Percentiles rank a stretch among this genome's conserved stretches.
Conservation (phyloP, 148 eudicot species). For the Nepenthes gracilis region DNA sequence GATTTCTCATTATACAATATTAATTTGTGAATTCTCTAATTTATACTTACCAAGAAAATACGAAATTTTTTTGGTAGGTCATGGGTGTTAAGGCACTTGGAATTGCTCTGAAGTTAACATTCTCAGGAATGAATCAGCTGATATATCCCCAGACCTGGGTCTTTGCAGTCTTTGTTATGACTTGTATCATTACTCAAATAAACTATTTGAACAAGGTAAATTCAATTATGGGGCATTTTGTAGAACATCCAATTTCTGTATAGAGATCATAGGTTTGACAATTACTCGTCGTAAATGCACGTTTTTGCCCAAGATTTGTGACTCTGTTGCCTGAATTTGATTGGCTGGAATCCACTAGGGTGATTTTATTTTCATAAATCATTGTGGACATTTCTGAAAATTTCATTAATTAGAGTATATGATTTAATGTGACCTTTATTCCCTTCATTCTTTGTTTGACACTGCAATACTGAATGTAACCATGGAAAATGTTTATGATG, state of each 20-base stretch:
- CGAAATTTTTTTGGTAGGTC: conserved; percentile 28
- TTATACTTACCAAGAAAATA: not conserved
- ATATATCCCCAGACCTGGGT: conserved; percentile 72
- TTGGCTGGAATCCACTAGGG: no score
- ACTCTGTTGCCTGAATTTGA: no score
- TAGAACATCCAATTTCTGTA: not conserved
- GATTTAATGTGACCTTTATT: no score
- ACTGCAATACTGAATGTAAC: no score
- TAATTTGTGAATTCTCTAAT: not conserved
- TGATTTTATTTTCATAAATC: no score
- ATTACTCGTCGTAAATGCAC: no score
- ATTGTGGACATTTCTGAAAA: no score
- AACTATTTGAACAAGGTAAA: conserved; percentile 69
- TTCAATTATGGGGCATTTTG: not conserved
- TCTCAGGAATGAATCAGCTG: conserved; percentile 63
- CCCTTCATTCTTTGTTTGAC: no score
- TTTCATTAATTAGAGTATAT: no score
- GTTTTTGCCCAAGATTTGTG: no score
- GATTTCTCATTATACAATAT: not conserved
- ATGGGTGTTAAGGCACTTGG: conserved; percentile 83
- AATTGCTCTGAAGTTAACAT: conserved; percentile 63
- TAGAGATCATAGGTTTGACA: not conserved
- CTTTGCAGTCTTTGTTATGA: conserved; percentile 31
- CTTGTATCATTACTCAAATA: conserved; percentile 61
- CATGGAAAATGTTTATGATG: no score